These are phyloP conservation scores for Pachysandra terminalis DNA, from an alignment of 164 flowering plant species.

Conservation along the genomic window DNA sequence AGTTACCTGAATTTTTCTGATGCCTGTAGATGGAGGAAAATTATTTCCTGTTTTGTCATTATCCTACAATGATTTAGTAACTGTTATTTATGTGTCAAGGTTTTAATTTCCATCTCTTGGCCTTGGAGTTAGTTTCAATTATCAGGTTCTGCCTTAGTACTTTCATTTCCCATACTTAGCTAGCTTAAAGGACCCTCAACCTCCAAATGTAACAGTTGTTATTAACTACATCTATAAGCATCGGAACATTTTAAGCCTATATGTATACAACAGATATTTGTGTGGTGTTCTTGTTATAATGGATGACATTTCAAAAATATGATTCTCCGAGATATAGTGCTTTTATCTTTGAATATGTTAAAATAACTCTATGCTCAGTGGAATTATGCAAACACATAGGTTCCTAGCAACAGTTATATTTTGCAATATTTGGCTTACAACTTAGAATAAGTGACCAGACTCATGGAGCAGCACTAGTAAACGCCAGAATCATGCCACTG, in stretches of 20 bases:
- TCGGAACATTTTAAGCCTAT: too few relatives aligned
- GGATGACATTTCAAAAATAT: background rate
- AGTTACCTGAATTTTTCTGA: background rate
- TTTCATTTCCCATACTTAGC: background rate
- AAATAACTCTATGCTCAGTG: background rate
- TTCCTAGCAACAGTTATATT: too few relatives aligned
- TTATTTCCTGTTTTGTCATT: background rate
- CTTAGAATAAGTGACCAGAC: background rate
- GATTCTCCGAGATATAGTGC: background rate
- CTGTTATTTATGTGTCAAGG: background rate
- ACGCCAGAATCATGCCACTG: too few relatives aligned
- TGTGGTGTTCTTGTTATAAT: background rate
- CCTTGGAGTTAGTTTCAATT: background rate
- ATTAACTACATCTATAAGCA: background rate
- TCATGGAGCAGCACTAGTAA: background rate
- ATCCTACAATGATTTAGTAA: background rate
- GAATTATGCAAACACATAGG: background rate
- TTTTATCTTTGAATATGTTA: background rate
- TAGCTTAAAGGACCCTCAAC: background rate
- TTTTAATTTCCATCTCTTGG: background rate
- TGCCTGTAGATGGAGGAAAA: background rate
- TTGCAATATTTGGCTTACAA: background rate
- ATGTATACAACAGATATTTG: background rate
- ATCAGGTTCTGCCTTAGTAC: background rate
- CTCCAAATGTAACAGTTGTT: background rate